phyloP scores from a whole-genome alignment of 768 basidiomycete species.

The Cyclocybe cylindracea region DNA sequence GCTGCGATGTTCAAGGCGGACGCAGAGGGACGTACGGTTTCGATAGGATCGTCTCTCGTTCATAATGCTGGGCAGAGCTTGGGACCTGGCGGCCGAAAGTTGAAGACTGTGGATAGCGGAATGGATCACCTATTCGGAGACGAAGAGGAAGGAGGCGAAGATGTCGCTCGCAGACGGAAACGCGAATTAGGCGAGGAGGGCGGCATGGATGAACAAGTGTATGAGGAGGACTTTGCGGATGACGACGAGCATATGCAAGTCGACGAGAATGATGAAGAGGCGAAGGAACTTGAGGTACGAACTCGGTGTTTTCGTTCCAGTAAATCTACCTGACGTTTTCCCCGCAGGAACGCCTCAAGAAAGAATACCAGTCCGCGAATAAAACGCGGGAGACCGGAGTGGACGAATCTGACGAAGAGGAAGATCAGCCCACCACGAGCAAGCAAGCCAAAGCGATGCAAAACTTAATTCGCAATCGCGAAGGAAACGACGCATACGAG shows the following conservation, averaged over 20 bases:
- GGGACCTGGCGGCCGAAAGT: constrained; percentile 66
- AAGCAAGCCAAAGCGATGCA: constrained; percentile 81
- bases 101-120: constrained; percentile 72
- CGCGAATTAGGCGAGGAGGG: constrained; percentile 75
- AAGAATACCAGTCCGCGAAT: constrained; percentile 79
- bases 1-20: constrained; percentile 72
- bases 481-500: constrained; percentile 82
- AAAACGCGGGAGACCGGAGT: constrained; percentile 68
- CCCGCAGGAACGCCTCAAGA: constrained; percentile 76
- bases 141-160: constrained; percentile 55
- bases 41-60: constrained; percentile 47
- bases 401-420: constrained; percentile 80
- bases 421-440: constrained; percentile 56
- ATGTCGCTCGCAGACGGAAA: constrained; percentile 43
- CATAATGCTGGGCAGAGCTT: constrained; percentile 54
- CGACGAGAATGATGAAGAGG: constrained; percentile 81
- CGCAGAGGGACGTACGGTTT: constrained; percentile 44
- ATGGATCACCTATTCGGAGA: constrained; percentile 63
- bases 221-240: constrained; percentile 84
- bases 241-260: constrained; percentile 80
- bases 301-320: neutral
- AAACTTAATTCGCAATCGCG: constrained; percentile 82
- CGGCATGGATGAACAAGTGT: constrained; percentile 80
- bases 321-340: constrained; percentile 7
- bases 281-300: constrained; percentile 77